phyloP scores from a whole-genome alignment of 1,139 yeast genomes.

The Meyerozyma smithsonii region DNA sequence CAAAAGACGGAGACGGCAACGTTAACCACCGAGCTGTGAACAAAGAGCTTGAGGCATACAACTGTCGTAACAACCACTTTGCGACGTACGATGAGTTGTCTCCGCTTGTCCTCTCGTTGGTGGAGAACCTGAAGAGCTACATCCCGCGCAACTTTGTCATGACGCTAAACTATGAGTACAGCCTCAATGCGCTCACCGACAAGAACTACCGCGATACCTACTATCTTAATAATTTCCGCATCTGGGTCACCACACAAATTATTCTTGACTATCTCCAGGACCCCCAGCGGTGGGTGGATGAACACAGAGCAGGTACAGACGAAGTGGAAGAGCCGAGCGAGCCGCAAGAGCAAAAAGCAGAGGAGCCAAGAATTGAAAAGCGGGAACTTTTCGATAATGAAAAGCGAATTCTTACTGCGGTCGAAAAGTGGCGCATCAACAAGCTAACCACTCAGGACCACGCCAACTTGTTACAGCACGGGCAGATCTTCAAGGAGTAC shows the following conservation, averaged over 20 bases:
- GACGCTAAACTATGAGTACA: constrained; percentile 29
- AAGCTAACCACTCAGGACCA: constrained; percentile 23
- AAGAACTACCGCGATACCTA: constrained; percentile 23
- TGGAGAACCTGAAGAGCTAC: constrained; percentile 32
- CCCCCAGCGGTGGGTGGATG: constrained; percentile 19
- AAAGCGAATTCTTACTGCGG: constrained; percentile 15
- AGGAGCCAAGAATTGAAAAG: background rate
- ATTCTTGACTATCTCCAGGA: constrained; percentile 24
- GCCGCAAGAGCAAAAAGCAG: too few relatives aligned
- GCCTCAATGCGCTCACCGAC: constrained; percentile 18
- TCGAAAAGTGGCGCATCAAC: constrained; percentile 19
- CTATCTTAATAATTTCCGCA: constrained; percentile 27
- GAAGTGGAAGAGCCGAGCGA: too few relatives aligned
- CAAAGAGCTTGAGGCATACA: constrained; percentile 24
- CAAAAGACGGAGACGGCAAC: constrained; percentile 7
- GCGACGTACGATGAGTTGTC: constrained; percentile 24
- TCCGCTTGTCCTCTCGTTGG: constrained; percentile 24
- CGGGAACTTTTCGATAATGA: background rate
- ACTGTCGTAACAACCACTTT: constrained; percentile 36
- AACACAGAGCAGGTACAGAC: background rate
- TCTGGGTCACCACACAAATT: constrained; percentile 27
- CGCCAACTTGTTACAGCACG: constrained; percentile 23
- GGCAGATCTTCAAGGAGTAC: constrained; percentile 10
- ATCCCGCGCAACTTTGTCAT: constrained; percentile 27
- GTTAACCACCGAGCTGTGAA: constrained; percentile 8